Conservation (phyloP, 108 stramenopile species). For the Aureococcus anophagefferens region DNA sequence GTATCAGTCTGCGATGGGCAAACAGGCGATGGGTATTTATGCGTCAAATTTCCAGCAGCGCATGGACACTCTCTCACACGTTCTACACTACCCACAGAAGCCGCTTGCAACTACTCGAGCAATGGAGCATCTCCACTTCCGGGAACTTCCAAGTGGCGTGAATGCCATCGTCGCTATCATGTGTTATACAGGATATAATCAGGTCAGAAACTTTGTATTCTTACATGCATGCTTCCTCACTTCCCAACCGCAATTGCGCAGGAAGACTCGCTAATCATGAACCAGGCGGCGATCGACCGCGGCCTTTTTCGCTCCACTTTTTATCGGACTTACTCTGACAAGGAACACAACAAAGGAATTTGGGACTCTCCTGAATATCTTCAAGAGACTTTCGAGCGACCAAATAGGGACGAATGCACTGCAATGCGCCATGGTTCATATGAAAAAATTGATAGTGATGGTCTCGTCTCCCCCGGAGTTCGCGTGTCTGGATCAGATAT, state of each 20-base stretch:
- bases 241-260: no score
- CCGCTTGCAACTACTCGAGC: not conserved
- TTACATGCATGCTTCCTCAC: not conserved
- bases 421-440: constrained; percentile 92
- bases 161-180: constrained; percentile 94
- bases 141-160: constrained; percentile 94
- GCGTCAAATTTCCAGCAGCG: constrained; percentile 90
- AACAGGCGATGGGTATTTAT: constrained; percentile 92
- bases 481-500: constrained; percentile 90
- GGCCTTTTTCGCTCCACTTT: constrained; percentile 93
- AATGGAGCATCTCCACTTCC: constrained; percentile 52
- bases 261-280: constrained; percentile 94
- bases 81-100: constrained; percentile 89
- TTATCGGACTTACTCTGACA: constrained; percentile 83
- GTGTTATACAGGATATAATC: constrained; percentile 99
- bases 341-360: constrained; percentile 36
- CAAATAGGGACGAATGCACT: constrained; percentile 59
- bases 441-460: constrained; percentile 94
- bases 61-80: constrained; percentile 99
- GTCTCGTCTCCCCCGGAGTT: constrained; percentile 85
- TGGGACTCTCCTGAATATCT: no score
- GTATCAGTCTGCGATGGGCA: constrained; percentile 61
- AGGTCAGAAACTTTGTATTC: constrained; percentile 36
- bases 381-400: constrained; percentile 75
- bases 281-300: constrained; percentile 92